Base-by-base conservation (phyloP, 805 yeast genomes). In the Zygotorulaspora chibaensis region DNA sequence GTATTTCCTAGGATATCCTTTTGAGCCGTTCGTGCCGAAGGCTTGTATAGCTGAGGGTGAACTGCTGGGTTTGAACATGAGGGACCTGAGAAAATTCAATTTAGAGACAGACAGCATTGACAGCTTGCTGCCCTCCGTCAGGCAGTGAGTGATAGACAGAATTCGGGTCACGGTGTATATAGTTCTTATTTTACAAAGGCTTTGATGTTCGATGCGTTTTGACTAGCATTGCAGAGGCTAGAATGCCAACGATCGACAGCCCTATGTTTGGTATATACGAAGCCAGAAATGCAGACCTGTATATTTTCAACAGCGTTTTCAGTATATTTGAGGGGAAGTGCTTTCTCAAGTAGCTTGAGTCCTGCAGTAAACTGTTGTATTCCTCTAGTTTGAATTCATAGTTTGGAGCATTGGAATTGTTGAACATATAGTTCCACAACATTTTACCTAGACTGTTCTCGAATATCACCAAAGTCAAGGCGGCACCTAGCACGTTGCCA, bases 401-500 rank as follows among this genome's bases (percentile, higher is more conserved):
- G 10, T 47, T 26, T 8, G 23, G 35, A 12, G 38, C 43, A 25
- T 44, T 31, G 5, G 47, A 25, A 1, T n/a, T 28, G 1, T 52
- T 36, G 13, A 56, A 56, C 62, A 64, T 67, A 48, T 58, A 71
- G 11, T 48, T 52, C 53, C 66, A 58, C 18, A 74, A 47, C 18
- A 63, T 65, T 15, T 48, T 40, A 9, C 57, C 42, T 36, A 72
- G 54, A 6, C 61, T 57, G 37, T 58, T 59, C 39, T 69, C 70
- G 52, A 68, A 73, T 1, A 66, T 47, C 12, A 68, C 66, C 31
- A 74, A 55, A 2, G 72, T 59, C 3, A 72, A 56, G 4, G 77
- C 75, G 2, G 73, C 74, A 40, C 79, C 79, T 8, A 70, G 49
- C 10, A 72, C 75, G 38, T 70, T 69, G 15, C 79, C 80, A 41